Conservation (phyloP, 2,329 filamentous ascomycete species). For the Epichloe hybrida region DNA sequence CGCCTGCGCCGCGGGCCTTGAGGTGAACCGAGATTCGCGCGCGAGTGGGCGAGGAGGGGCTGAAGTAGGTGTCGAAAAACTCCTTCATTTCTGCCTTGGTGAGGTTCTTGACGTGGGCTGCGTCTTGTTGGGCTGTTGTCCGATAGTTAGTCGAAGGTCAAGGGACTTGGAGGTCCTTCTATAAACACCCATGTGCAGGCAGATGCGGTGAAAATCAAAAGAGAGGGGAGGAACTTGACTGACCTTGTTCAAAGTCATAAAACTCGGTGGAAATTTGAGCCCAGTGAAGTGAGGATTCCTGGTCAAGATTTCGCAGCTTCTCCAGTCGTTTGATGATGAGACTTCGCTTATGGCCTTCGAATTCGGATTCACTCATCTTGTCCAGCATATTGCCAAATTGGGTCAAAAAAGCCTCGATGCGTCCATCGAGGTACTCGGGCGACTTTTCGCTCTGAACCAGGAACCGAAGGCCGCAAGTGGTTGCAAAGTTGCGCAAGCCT, state of each 20-base stretch:
- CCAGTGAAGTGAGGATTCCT: slow-evolving; percentile 77
- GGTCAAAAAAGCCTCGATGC: slow-evolving; percentile 74
- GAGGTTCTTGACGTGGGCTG: slow-evolving; percentile 55
- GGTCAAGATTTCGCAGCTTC: slow-evolving; percentile 81
- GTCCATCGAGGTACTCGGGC: slow-evolving; percentile 68
- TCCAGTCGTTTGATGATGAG: slow-evolving; percentile 77
- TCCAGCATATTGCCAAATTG: slow-evolving; percentile 52
- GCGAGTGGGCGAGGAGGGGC: slow-evolving; percentile 56
- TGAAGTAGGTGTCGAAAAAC: slow-evolving; percentile 67
- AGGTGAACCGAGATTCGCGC: slow-evolving; percentile 81
- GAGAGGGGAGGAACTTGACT: slow-evolving; percentile 17
- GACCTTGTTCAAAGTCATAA: slow-evolving; percentile 81
- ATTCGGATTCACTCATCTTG: slow-evolving; percentile 69
- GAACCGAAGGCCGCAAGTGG: slow-evolving; percentile 73
- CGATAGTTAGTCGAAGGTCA: not conserved
- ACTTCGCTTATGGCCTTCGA: slow-evolving; percentile 83
- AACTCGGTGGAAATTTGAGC: slow-evolving; percentile 71
- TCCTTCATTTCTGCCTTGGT: slow-evolving; percentile 68
- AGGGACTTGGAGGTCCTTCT: too few relatives aligned
- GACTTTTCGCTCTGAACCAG: slow-evolving; percentile 87
- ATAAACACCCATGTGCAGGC: too few relatives aligned
- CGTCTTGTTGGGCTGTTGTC: slow-evolving; percentile 56
- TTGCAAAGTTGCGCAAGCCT: slow-evolving; percentile 56
- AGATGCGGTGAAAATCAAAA: not conserved
- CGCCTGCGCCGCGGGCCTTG: slow-evolving; percentile 50